phyloP scores from a whole-genome alignment of 2,329 filamentous ascomycete species.

The Fusarium sp. region DNA sequence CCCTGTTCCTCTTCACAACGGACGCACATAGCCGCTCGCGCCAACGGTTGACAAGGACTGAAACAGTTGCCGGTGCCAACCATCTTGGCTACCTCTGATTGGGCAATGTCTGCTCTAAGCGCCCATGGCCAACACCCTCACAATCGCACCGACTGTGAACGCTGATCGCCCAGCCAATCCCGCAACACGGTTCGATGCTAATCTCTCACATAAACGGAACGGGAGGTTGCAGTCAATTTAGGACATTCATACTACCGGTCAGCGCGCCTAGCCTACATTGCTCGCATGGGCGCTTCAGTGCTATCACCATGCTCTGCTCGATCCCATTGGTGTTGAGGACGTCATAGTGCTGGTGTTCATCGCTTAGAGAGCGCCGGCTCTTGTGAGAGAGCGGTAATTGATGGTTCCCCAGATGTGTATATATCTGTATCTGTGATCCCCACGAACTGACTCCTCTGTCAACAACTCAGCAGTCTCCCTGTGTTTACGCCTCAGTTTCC shows the following conservation, averaged over 20 bases:
- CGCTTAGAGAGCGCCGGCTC: conserved; percentile 20
- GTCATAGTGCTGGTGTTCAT: conserved; percentile 21
- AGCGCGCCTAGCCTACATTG: conserved; percentile 43
- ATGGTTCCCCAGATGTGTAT: conserved; percentile 31
- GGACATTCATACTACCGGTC: neutral
- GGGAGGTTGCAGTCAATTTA: conserved; percentile 27
- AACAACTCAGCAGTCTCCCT: conserved; percentile 5
- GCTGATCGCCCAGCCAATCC: conserved; percentile 33
- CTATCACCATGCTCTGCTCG: conserved; percentile 21
- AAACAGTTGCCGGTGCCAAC: conserved; percentile 33
- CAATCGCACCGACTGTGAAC: conserved; percentile 10
- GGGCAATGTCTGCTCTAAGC: conserved; percentile 33
- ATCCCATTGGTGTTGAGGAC: conserved; percentile 33
- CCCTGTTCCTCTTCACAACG: conserved; percentile 4
- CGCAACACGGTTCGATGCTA: conserved; percentile 9
- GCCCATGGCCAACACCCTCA: conserved; percentile 29
- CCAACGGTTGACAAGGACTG: conserved; percentile 27
- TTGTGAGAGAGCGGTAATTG: conserved; percentile 25
- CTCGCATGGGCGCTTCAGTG: conserved; percentile 41
- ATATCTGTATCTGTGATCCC: conserved; percentile 30
- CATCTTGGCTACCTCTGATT: conserved; percentile 33
- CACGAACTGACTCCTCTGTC: neutral
- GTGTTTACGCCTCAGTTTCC: conserved; percentile 2
- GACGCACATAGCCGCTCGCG: conserved; percentile 38
- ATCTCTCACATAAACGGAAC: conserved; percentile 27